These are phyloP conservation scores for Entomortierella lignicola DNA, from an alignment of 192 early-diverging fungal species.

Conservation along the genomic window DNA sequence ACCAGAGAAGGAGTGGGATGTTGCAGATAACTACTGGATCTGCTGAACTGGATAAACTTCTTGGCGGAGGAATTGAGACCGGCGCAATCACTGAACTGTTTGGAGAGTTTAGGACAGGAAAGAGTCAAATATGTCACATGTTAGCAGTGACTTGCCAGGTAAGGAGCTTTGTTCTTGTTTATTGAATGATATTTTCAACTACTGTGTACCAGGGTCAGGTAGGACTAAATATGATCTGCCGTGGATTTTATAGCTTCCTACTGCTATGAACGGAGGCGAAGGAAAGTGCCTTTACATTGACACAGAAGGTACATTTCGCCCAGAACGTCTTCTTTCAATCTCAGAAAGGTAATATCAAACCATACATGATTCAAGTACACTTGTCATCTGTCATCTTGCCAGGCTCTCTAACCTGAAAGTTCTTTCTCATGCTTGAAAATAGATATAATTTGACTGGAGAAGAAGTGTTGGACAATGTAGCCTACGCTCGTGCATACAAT, in stretches of 20 bases:
- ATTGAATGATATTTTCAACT: neutral
- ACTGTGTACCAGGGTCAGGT: too few relatives aligned
- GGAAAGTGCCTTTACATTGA: constrained; percentile 98
- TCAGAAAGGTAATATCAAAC: constrained; percentile 75
- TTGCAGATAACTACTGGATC: constrained; percentile 91
- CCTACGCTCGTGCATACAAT: constrained; percentile 94
- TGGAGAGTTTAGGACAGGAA: constrained; percentile 98
- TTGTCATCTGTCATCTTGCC: too few relatives aligned
- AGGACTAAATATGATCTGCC: constrained; percentile 7
- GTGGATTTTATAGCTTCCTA: constrained; percentile 68
- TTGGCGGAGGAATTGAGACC: constrained; percentile 96
- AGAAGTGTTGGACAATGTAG: constrained; percentile 94
- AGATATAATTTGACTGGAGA: constrained; percentile 75
- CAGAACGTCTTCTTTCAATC: constrained; percentile 85
- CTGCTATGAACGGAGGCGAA: constrained; percentile 89
- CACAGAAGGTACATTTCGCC: constrained; percentile 97
- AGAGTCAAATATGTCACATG: constrained; percentile 96
- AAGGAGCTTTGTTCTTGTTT: neutral
- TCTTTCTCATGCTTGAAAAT: neutral
- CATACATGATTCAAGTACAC: too few relatives aligned
- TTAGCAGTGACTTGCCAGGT: constrained; percentile 96
- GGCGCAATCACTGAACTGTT: constrained; percentile 97
- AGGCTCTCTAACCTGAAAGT: neutral
- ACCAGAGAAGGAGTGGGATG: constrained; percentile 83
- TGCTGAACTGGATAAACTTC: constrained; percentile 88